These are phyloP conservation scores for Cryptosporidium sp. DNA, from an alignment of 169 alveolate species.

Conservation along the genomic window DNA sequence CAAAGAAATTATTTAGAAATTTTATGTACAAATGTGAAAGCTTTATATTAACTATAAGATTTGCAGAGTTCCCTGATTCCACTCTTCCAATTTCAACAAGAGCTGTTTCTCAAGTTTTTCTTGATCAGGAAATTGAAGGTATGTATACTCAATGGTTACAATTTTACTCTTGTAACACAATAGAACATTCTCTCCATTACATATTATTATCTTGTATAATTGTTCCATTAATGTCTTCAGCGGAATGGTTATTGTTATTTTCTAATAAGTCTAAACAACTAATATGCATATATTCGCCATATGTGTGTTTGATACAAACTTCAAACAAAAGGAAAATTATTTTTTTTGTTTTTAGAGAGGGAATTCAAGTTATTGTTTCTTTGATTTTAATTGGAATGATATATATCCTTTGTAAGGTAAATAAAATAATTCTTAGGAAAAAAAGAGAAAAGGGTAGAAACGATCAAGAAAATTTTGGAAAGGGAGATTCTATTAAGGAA, in stretches of 20 bases:
- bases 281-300: slow-evolving; percentile 36
- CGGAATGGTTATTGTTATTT: slow-evolving; percentile 51
- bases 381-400: slow-evolving; percentile 24
- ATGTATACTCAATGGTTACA: slow-evolving; percentile 65
- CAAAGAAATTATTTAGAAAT: slow-evolving; percentile 17
- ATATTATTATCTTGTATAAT: slow-evolving; percentile 48
- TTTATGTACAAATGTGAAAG: slow-evolving; percentile 48
- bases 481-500: not conserved
- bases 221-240: slow-evolving; percentile 26
- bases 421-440: slow-evolving; percentile 5
- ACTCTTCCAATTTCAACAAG: slow-evolving; percentile 58
- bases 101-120: slow-evolving; percentile 63
- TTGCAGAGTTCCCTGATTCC: slow-evolving; percentile 40
- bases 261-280: slow-evolving; percentile 1
- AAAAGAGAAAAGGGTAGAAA: not conserved
- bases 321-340: slow-evolving; percentile 28
- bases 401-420: slow-evolving; percentile 15
- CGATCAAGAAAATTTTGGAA: slow-evolving; percentile 1
- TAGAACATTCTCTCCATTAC: slow-evolving; percentile 10
- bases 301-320: slow-evolving; percentile 35
- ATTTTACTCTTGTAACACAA: slow-evolving; percentile 32
- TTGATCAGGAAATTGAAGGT: slow-evolving; percentile 70
- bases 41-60: slow-evolving; percentile 57
- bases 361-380: slow-evolving; percentile 40
- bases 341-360: slow-evolving; percentile 47